Evolutionary conservation across 768 basidiomycete genomes (phyloP).

Genomic region (Neoboletus magnificus): DNA sequence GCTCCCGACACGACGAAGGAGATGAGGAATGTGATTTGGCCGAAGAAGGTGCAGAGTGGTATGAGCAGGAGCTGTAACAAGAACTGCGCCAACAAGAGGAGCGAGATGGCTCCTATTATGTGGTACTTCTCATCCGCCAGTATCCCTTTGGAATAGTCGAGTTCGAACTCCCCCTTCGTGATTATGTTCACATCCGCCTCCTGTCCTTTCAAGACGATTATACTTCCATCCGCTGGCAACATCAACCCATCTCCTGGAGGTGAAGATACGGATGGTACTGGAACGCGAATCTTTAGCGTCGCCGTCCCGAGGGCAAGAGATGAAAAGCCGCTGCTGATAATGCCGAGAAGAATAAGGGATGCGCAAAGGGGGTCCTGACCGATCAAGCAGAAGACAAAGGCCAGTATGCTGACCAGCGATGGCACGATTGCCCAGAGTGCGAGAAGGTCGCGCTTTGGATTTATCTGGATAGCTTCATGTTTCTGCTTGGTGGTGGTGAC

Average conservation of each 20-base stretch:
- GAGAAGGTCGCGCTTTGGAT: slow-evolving; percentile 9
- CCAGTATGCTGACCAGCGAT: slow-evolving; percentile 21
- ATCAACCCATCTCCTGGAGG: slow-evolving; percentile 33
- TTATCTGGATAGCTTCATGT: slow-evolving; percentile 4
- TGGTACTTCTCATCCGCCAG: slow-evolving; percentile 1
- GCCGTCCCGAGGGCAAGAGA: slow-evolving; percentile 29
- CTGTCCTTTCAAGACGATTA: slow-evolving; percentile 27
- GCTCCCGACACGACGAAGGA: slow-evolving; percentile 30
- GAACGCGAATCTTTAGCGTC: slow-evolving; percentile 18
- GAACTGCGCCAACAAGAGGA: slow-evolving; percentile 29
- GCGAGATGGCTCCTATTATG: slow-evolving; percentile 20
- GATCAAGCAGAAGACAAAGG: slow-evolving; percentile 19
- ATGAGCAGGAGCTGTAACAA: slow-evolving; percentile 31
- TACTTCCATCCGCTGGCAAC: slow-evolving; percentile 12
- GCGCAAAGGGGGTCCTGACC: slow-evolving; percentile 25
- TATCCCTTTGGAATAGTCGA: slow-evolving; percentile 20
- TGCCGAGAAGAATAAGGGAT: slow-evolving; percentile 31
- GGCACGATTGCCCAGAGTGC: slow-evolving; percentile 19
- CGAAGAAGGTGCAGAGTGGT: slow-evolving; percentile 30
- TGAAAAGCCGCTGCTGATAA: slow-evolving; percentile 30
- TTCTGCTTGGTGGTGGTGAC: neutral
- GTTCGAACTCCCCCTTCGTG: slow-evolving; percentile 32
- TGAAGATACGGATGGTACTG: slow-evolving; percentile 20
- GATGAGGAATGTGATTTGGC: slow-evolving; percentile 30
- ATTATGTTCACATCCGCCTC: slow-evolving; percentile 29